phyloP scores from a whole-genome alignment of 2,329 filamentous ascomycete genomes.

The Gyromitra esculenta region DNA sequence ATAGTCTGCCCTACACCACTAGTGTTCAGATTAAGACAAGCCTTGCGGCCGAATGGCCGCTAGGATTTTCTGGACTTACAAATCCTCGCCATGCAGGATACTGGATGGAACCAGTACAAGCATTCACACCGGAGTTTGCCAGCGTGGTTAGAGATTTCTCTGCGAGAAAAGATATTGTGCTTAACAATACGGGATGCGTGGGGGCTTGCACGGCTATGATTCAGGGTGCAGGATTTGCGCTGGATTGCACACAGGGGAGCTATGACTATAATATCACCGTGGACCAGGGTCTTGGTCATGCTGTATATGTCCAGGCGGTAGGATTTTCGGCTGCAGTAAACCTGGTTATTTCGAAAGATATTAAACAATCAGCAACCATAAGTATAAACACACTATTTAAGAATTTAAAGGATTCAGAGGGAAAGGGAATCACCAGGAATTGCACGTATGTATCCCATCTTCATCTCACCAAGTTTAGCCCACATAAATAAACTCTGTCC shows the following conservation, averaged over 20 bases:
- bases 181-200: slow-evolving; percentile 5
- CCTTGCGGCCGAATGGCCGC: slow-evolving; percentile 9
- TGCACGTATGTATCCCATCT: slow-evolving; percentile 20
- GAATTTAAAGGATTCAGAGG: slow-evolving; percentile 2
- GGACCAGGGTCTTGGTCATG: not conserved
- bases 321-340: slow-evolving; percentile 18
- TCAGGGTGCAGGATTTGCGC: slow-evolving; percentile 26
- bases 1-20: not conserved
- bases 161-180: not conserved
- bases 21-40: slow-evolving; percentile 13
- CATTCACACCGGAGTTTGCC: slow-evolving; percentile 5
- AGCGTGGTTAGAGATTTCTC: slow-evolving; percentile 2
- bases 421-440: slow-evolving; percentile 6
- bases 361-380: not conserved
- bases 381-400: slow-evolving; percentile 8
- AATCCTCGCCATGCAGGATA: not conserved
- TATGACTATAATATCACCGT: slow-evolving; percentile 31
- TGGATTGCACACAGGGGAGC: slow-evolving; percentile 21
- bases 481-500: too few species aligned
- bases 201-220: slow-evolving; percentile 22
- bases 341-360: not conserved
- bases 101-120: not conserved
- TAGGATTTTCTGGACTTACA: slow-evolving; percentile 27
- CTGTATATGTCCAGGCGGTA: not conserved
- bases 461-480: not conserved